phyloP scores from a whole-genome alignment of 2,329 filamentous ascomycete genomes.

The Chaetomiaceae sp. region DNA sequence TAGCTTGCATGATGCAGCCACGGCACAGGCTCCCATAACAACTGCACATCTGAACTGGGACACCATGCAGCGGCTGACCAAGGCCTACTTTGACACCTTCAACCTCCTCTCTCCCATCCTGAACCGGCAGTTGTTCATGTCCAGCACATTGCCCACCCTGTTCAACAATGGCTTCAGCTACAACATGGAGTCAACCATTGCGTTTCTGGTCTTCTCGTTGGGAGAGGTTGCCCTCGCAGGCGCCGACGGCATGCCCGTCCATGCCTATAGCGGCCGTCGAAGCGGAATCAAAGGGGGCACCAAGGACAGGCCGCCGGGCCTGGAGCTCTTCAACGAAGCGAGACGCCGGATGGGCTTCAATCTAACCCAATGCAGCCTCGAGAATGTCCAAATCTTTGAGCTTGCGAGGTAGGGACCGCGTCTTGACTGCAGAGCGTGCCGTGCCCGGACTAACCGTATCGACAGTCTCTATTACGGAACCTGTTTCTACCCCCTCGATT shows the following conservation, averaged over 20 bases:
- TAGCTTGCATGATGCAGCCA: conserved; percentile 2
- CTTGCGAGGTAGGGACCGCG: conserved; percentile 47
- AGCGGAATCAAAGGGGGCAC: conserved; percentile 53
- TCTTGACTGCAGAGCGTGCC: neutral
- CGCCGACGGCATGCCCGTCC: conserved; percentile 42
- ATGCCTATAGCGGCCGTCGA: conserved; percentile 39
- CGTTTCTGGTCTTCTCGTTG: conserved; percentile 54
- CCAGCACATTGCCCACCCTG: conserved; percentile 43
- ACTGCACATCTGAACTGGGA: conserved; percentile 40
- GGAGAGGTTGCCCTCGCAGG: conserved; percentile 55
- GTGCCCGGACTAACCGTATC: conserved; percentile 1
- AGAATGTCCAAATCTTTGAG: conserved; percentile 55
- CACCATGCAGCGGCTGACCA: conserved; percentile 46
- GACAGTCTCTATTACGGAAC: conserved; percentile 49
- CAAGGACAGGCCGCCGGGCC: conserved; percentile 47
- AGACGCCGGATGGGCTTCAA: conserved; percentile 55
- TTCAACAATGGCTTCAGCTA: conserved; percentile 47
- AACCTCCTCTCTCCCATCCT: conserved; percentile 56
- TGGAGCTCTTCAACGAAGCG: conserved; percentile 59
- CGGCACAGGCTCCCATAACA: conserved; percentile 6
- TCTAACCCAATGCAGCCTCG: conserved; percentile 50
- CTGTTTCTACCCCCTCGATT: conserved; percentile 51
- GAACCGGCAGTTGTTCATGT: conserved; percentile 51
- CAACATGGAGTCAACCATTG: conserved; percentile 47
- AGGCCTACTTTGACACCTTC: conserved; percentile 56